Evolutionary conservation across 345 rosid genomes (phyloP).

Genomic region (Citrus glauca): DNA sequence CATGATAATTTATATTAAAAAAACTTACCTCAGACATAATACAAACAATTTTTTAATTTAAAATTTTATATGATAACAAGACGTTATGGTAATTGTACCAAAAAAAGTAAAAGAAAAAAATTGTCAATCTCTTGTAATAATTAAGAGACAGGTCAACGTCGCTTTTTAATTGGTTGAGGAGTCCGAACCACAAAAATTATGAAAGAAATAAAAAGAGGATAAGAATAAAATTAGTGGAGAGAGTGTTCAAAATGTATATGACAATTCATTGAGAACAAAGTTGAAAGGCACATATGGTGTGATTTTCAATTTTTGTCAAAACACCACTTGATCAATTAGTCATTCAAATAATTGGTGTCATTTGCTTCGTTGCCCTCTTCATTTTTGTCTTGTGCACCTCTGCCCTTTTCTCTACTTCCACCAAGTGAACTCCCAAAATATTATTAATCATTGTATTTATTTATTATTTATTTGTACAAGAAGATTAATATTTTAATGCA

Average conservation of each 20-base stretch:
- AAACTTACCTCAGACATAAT: too few relatives aligned
- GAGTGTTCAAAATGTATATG: background rate
- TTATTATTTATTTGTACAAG: background rate
- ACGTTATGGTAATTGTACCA: too few relatives aligned
- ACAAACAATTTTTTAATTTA: too few relatives aligned
- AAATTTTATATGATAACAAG: too few relatives aligned
- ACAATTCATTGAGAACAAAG: background rate
- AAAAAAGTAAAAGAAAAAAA: too few relatives aligned
- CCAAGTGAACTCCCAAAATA: background rate
- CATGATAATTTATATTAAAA: too few relatives aligned
- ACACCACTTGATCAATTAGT: background rate
- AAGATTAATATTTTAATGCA: too few relatives aligned
- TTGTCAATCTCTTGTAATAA: too few relatives aligned
- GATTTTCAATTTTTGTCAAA: background rate
- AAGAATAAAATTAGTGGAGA: background rate
- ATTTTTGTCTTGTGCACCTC: background rate
- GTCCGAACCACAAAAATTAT: background rate
- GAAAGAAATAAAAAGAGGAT: background rate
- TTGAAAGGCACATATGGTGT: background rate
- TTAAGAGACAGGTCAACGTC: background rate
- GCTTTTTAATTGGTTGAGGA: background rate
- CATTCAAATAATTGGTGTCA: background rate
- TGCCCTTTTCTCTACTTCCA: background rate
- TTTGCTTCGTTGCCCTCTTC: background rate
- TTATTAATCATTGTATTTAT: too few relatives aligned